phyloP scores from a whole-genome alignment of 352 stramenopile genomes.

The Aphanomyces invadans region DNA sequence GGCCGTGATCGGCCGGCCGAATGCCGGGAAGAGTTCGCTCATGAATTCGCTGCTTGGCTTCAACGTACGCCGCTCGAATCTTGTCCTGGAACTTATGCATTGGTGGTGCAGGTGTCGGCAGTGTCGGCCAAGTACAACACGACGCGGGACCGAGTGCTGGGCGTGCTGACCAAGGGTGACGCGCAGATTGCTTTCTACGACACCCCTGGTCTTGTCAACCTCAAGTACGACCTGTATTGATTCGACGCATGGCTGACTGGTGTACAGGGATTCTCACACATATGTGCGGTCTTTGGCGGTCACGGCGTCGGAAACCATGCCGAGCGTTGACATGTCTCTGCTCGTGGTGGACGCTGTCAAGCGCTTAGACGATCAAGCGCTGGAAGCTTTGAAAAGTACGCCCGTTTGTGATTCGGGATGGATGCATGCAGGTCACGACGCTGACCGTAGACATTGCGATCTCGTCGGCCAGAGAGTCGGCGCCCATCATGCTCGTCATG shows the following conservation, averaged over 20 bases:
- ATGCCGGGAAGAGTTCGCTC: conserved; percentile 82
- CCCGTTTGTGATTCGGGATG: not conserved
- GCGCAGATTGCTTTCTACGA: conserved; percentile 81
- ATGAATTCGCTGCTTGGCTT: conserved; percentile 71
- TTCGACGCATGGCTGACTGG: not conserved
- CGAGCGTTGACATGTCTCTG: conserved; percentile 76
- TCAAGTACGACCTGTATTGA: conserved; percentile 38
- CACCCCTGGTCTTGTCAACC: conserved; percentile 78
- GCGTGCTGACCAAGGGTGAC: conserved; percentile 66
- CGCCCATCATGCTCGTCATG: conserved; percentile 79
- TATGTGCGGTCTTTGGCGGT: conserved; percentile 76
- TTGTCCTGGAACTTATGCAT: not conserved
- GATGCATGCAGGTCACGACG: not conserved
- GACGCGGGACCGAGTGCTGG: conserved; percentile 66
- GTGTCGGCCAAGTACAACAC: conserved; percentile 87
- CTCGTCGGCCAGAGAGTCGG: conserved; percentile 61
- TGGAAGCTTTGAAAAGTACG: conserved; percentile 56
- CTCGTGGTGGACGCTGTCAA: conserved; percentile 80
- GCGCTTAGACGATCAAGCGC: conserved; percentile 62
- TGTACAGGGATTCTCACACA: conserved; percentile 52
- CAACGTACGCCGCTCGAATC: conserved; percentile 34
- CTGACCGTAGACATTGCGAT: conserved; percentile 48
- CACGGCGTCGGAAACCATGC: conserved; percentile 61
- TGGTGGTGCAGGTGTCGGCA: conserved; percentile 47
- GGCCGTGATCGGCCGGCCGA: conserved; percentile 77